These are phyloP conservation scores for Syzygium aromaticum DNA, from an alignment of 345 rosid genomes.

Conservation along the genomic window DNA sequence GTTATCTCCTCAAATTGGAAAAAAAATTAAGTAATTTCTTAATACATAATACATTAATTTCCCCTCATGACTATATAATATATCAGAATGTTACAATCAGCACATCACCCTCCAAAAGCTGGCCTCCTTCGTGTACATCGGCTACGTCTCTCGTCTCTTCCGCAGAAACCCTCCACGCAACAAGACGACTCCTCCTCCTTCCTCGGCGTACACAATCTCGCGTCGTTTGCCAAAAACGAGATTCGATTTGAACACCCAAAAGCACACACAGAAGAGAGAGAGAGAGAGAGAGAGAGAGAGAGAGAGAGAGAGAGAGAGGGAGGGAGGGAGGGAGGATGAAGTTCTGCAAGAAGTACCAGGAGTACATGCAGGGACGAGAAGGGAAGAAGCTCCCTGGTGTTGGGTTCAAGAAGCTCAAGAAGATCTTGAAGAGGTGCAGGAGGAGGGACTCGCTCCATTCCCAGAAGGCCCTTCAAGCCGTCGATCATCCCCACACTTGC, in stretches of 20 bases:
- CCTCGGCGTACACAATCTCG: not conserved
- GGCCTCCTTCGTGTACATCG: not conserved
- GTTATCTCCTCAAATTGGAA: not conserved
- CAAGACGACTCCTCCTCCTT: not conserved
- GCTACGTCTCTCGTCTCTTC: not conserved
- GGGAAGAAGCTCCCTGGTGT: conserved; percentile 59
- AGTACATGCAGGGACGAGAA: conserved; percentile 66
- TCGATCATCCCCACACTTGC: not conserved
- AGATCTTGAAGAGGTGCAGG: conserved; percentile 66
- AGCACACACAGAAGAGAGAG: not conserved
- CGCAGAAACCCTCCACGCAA: not conserved
- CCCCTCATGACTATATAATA: accelerated
- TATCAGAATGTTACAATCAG: not conserved
- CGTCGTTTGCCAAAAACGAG: not conserved
- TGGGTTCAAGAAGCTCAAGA: conserved; percentile 85
- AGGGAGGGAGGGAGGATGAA: conserved; percentile 32
- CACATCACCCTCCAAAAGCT: not conserved
- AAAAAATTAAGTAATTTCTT: not conserved
- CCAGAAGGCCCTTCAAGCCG: conserved; percentile 16
- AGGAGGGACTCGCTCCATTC: conserved; percentile 15
- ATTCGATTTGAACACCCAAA: not conserved
- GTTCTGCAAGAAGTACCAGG: conserved; percentile 84
- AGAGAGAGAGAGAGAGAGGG: not conserved
- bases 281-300: not conserved
- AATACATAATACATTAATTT: not conserved